Percentiles rank a stretch among this genome's conserved stretches.
phyloP scores from a whole-genome alignment of 2,329 filamentous ascomycete species.

The Bertia moriformis region DNA sequence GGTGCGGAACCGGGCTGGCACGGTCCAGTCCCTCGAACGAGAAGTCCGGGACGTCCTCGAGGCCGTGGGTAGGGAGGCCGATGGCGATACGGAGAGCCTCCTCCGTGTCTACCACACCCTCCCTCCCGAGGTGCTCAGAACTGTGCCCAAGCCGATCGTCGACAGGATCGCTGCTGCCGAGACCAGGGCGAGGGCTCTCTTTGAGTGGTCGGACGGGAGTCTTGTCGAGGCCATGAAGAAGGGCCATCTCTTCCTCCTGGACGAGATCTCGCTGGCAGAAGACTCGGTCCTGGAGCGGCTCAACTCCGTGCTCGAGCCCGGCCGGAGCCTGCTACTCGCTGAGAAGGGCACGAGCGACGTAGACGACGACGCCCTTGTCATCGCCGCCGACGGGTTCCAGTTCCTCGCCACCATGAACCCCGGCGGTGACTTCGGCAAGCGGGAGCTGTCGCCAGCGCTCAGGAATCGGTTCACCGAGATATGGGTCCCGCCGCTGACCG shows the following conservation, averaged over 20 bases:
- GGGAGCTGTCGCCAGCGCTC: slow-evolving; percentile 85
- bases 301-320: slow-evolving; percentile 89
- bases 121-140: slow-evolving; percentile 21
- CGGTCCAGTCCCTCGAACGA: slow-evolving; percentile 50
- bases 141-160: slow-evolving; percentile 30
- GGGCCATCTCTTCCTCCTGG: slow-evolving; percentile 81
- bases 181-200: slow-evolving; percentile 65
- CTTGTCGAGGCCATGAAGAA: slow-evolving; percentile 85
- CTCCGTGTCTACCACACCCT: slow-evolving; percentile 44
- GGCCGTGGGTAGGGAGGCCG: slow-evolving; percentile 20
- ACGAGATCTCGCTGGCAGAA: slow-evolving; percentile 94
- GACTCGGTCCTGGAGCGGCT: slow-evolving; percentile 92
- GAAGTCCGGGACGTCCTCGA: slow-evolving; percentile 37
- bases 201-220: slow-evolving; percentile 92
- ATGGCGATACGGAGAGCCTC: slow-evolving; percentile 35
- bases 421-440: slow-evolving; percentile 94
- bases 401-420: slow-evolving; percentile 99
- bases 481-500: slow-evolving; percentile 82
- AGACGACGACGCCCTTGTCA: slow-evolving; percentile 67
- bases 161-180: slow-evolving; percentile 30
- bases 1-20: slow-evolving; percentile 66
- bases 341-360: slow-evolving; percentile 66
- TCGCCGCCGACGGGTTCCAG: slow-evolving; percentile 68
- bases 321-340: slow-evolving; percentile 72
- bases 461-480: slow-evolving; percentile 97